Percentiles rank a stretch among this genome's conserved stretches.
phyloP scores from a whole-genome alignment of 2,329 filamentous ascomycete genomes.

The Zymoseptoria crescenta region DNA sequence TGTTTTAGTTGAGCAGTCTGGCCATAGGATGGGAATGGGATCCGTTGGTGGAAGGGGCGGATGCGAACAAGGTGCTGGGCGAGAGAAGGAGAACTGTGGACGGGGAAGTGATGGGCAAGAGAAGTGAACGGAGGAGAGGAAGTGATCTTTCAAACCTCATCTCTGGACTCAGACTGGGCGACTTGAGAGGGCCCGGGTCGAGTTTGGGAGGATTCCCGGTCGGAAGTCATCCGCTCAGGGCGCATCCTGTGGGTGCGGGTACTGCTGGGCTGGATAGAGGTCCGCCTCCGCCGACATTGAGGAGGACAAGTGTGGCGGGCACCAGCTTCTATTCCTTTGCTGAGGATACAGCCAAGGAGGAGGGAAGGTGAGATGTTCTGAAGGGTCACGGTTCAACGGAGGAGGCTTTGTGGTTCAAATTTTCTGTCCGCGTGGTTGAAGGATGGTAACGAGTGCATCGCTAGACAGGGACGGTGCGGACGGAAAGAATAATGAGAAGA shows the following conservation, averaged over 20 bases:
- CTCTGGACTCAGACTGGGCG: neutral
- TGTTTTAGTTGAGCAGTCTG: conserved; percentile 57
- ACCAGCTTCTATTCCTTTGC: conserved; percentile 1
- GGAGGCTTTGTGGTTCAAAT: neutral
- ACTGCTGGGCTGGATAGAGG: neutral
- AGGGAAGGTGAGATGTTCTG: neutral
- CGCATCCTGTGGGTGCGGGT: conserved; percentile 15
- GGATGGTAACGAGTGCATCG: neutral
- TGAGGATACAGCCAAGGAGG: neutral
- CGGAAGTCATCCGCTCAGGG: conserved; percentile 16
- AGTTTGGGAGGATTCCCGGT: neutral
- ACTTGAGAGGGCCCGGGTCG: neutral
- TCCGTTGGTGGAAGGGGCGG: conserved; percentile 4
- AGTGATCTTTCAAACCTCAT: neutral
- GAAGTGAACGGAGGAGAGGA: neutral
- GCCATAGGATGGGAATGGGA: conserved; percentile 21
- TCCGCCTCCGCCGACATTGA: neutral
- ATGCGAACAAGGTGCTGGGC: neutral
- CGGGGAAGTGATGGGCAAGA: neutral
- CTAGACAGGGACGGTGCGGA: neutral
- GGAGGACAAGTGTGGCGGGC: neutral
- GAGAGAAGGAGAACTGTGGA: neutral
- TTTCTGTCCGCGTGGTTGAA: neutral
- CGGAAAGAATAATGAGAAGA: neutral
- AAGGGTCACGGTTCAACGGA: no score